Base-by-base conservation (phyloP, 2,329 filamentous ascomycete species). In the Parastagonospora avenae region DNA sequence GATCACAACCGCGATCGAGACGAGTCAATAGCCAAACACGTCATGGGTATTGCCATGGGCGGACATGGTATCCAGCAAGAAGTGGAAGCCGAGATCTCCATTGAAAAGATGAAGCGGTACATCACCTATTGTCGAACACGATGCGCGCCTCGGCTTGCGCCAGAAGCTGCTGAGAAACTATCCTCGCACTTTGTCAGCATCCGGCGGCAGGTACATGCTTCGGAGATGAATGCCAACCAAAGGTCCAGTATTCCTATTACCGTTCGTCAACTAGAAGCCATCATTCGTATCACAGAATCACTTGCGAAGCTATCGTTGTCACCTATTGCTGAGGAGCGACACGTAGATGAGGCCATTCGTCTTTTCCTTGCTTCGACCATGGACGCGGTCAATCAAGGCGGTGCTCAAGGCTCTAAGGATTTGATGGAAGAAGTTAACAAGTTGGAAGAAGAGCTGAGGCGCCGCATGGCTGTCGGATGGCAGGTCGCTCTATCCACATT, bases 181-280 rank as follows among this genome's bases (percentile, higher is more conserved):
- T 96, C 91, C 0, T 96, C 91, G 1, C 93, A 99, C 76, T 99
- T 99, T 66, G 94, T 99, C 54, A 92, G 91, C 56, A 97, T 99
- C 73, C 87, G 94, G 51, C 88, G 91, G 57, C 93, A 97, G 76
- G 92, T 99, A 6, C 93, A 96, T 73, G 88, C 91, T 19, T 88
- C 91, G 1, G 94, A 99, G 74, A 81, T 95, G 38, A 90, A 96
- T 67, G 89, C 92, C 57, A 96, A 97, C 73, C 83, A 89, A 35
- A 89, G 94, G 14, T 96, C 91, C 6, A 94, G 90, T 15, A 97
- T 99, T 65, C 94, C 94, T 44, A 99, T 99, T 74, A 99, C 94
- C 0, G 90, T 99, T 44, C 92, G 94, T 73, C 94, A 99, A 73
- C 85, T 99, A 5, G 94, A 99, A 76, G 93, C 93, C 66, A 96